Conservation (phyloP, 371 early-diverging fungal species). For the Parasitella parasitica region DNA sequence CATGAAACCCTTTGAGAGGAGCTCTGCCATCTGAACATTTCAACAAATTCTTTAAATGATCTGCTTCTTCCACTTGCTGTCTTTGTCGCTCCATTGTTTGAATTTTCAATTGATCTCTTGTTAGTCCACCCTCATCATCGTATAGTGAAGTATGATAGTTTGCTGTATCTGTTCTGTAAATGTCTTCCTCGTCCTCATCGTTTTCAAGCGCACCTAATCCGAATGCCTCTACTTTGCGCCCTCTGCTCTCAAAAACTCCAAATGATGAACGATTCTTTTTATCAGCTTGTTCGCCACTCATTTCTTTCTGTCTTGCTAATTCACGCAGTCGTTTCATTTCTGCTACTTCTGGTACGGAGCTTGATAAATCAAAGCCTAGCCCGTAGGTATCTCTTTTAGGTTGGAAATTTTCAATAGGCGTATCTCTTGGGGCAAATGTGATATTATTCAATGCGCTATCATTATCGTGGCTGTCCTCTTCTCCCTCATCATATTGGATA, state of each 20-base stretch:
- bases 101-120: constrained; percentile 13
- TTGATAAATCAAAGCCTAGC: constrained; percentile 69
- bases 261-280: constrained; percentile 30
- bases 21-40: constrained; percentile 59
- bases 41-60: neutral
- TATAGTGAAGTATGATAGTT: constrained; percentile 40
- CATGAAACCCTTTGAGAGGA: constrained; percentile 58
- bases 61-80: neutral
- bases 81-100: constrained; percentile 12
- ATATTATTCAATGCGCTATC: constrained; percentile 44
- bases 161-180: constrained; percentile 30
- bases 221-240: constrained; percentile 22
- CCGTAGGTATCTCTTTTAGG: constrained; percentile 66
- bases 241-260: constrained; percentile 21
- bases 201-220: constrained; percentile 51
- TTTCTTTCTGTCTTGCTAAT: constrained; percentile 15
- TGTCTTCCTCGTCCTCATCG: constrained; percentile 52
- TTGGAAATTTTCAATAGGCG: constrained; percentile 54
- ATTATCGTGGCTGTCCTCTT: constrained; percentile 38
- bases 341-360: constrained; percentile 66
- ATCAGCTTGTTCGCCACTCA: neutral
- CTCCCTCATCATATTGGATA: constrained; percentile 33
- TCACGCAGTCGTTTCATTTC: constrained; percentile 43
- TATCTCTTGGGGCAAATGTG: constrained; percentile 77
- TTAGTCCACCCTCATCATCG: constrained; percentile 34